phyloP scores from a whole-genome alignment of 805 yeast species.

The Ogataea neopini region DNA sequence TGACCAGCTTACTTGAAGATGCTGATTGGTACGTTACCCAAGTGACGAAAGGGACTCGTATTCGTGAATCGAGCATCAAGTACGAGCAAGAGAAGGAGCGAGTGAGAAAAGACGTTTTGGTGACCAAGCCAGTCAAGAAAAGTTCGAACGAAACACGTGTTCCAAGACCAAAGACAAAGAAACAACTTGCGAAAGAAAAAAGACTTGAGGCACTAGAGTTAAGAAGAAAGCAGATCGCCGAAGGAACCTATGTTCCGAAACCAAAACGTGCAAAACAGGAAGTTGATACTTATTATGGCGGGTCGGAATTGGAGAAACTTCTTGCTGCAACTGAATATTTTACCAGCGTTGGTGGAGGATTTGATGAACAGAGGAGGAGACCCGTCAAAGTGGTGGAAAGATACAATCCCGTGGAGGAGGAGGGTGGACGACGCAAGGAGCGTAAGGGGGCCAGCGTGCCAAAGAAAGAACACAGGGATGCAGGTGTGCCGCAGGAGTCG shows the following conservation, averaged over 20 bases:
- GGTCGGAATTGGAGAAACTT: slow-evolving; percentile 21
- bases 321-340: slow-evolving; percentile 30
- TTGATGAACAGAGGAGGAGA: slow-evolving; percentile 10
- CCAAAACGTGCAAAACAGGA: slow-evolving; percentile 5
- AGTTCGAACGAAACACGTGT: background rate
- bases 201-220: slow-evolving; percentile 1
- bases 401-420: slow-evolving; percentile 18
- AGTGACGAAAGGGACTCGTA: slow-evolving; percentile 9
- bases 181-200: slow-evolving; percentile 5
- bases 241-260: slow-evolving; percentile 12
- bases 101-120: slow-evolving; percentile 3
- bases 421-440: background rate
- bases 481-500: no score
- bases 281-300: slow-evolving; percentile 19
- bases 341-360: slow-evolving; percentile 23
- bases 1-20: slow-evolving; percentile 25
- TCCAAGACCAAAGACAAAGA: slow-evolving; percentile 6
- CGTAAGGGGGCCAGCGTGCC: no score
- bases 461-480: no score
- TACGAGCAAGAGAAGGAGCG: slow-evolving; percentile 14
- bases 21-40: slow-evolving; percentile 32
- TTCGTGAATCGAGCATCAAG: slow-evolving; percentile 18
- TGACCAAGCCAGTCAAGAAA: background rate
- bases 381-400: slow-evolving; percentile 22
- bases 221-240: slow-evolving; percentile 11